Base-by-base conservation (phyloP, 495 filamentous ascomycete species). In the Bacidia gigantensis region DNA sequence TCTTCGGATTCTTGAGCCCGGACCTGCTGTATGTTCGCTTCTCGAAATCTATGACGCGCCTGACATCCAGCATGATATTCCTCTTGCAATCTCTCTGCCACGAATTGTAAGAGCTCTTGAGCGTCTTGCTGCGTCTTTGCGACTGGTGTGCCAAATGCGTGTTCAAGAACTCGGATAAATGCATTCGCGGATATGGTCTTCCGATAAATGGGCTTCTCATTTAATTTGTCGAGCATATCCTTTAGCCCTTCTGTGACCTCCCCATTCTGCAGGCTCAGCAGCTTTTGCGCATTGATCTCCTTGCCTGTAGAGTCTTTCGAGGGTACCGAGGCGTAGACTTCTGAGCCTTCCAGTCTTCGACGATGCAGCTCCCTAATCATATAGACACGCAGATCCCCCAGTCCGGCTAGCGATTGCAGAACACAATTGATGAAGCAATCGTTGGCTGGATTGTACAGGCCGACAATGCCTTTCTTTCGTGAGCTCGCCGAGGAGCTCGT, bases 371-470 rank as follows among this genome's bases (percentile, higher is more conserved):
- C 89, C 39, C 88, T 75, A 58, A 95, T 96, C 51, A 97, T 69
- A 62, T 95, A 97, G 29, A 88, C 65, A 23, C 93, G 83, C 57
- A 99, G 74, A 58, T 97, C 88, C 2, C 82, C 84, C n/a, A 97
- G 73, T 1, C 92, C 92, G n/a, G 93, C 90, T 18, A 99, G 73
- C 0, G 87, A 88, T 68, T 99, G 92, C 29, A 97, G 76, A 21
- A 94, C 84, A 21, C 89, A 95, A 67, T 99, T 99, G 71, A 99
- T 96, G 71, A 97, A 99, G 72, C 92, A 99, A 67, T 99, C 93
- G 70, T 97, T 97, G 53, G 89, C 93, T 2, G 87, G 78, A 60
- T 99, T 99, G 14, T 74, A 72, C 23, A 99, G 74, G 41, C 92
- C 92, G 20, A 99, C 89, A 42, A 89, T 83, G 54, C 85, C 85